Evolutionary conservation across 1,284 basidiomycete genomes (phyloP).

Genomic region (Rugiboletus extremiorientalis): DNA sequence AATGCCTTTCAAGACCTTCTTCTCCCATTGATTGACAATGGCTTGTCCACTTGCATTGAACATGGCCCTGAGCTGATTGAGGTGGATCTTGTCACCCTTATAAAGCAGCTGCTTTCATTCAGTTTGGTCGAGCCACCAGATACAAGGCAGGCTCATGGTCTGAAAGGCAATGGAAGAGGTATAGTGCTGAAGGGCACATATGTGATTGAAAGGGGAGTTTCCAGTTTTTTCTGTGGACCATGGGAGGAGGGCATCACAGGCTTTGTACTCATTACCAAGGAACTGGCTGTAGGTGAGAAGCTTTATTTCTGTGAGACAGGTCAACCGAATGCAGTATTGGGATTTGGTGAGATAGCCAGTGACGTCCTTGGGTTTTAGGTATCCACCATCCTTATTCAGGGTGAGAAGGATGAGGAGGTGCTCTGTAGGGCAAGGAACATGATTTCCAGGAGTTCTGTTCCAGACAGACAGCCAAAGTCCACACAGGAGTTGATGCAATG

Average conservation of each 20-base stretch:
- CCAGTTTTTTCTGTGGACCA: neutral
- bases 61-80: neutral
- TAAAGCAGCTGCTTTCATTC: neutral
- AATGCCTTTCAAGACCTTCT: neutral
- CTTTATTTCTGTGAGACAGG: neutral
- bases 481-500: neutral
- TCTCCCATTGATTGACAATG: neutral
- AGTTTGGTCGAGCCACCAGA: neutral
- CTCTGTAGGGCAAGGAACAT: neutral
- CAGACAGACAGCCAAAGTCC: neutral
- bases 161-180: neutral
- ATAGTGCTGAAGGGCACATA: neutral
- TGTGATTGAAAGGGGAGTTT: neutral
- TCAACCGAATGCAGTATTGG: neutral
- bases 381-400: neutral
- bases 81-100: neutral
- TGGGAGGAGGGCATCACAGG: neutral
- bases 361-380: neutral
- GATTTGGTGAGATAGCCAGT: neutral
- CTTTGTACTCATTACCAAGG: neutral
- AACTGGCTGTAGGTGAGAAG: neutral
- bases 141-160: neutral
- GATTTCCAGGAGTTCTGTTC: neutral
- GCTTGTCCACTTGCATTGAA: neutral
- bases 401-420: neutral